These are phyloP conservation scores for Calycina herbarum DNA, from an alignment of 2,329 filamentous ascomycete genomes.

Conservation along the genomic window DNA sequence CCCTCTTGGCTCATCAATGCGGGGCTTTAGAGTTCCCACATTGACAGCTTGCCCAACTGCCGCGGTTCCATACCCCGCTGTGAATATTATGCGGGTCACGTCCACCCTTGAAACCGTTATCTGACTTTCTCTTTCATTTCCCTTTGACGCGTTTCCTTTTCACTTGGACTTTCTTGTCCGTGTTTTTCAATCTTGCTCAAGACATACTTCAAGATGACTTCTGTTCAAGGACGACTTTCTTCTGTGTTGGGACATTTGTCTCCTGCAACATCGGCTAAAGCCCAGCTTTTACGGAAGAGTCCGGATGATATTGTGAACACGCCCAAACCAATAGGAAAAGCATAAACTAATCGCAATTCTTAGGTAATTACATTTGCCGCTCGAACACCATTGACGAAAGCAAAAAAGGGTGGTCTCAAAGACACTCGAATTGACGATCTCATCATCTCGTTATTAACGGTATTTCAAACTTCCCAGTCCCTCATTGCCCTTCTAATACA, in stretches of 20 bases:
- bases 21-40: conserved; percentile 1
- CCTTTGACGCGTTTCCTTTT: not conserved
- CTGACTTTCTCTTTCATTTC: not conserved
- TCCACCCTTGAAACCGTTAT: not conserved
- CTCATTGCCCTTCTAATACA: not conserved
- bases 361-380: conserved; percentile 83
- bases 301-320: conserved; percentile 75
- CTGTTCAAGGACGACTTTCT: conserved; percentile 27
- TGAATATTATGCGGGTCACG: conserved; percentile 7
- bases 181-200: not conserved
- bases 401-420: conserved; percentile 90
- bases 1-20: conserved; percentile 3
- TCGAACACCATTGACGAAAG: conserved; percentile 86
- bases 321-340: conserved; percentile 39
- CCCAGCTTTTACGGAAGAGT: conserved; percentile 71
- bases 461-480: conserved; percentile 37
- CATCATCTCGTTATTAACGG: conserved; percentile 77
- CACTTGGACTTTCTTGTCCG: not conserved
- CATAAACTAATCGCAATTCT: conserved; percentile 9
- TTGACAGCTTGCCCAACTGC: not conserved
- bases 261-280: conserved; percentile 42
- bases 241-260: conserved; percentile 45
- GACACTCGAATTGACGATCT: conserved; percentile 85
- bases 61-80: not conserved
- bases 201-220: conserved; percentile 21